A percentile compares a stretch with the other conserved stretches of the same genome.
phyloP scores from a whole-genome alignment of 257 asterid species.

The Orobanche coerulescens region DNA sequence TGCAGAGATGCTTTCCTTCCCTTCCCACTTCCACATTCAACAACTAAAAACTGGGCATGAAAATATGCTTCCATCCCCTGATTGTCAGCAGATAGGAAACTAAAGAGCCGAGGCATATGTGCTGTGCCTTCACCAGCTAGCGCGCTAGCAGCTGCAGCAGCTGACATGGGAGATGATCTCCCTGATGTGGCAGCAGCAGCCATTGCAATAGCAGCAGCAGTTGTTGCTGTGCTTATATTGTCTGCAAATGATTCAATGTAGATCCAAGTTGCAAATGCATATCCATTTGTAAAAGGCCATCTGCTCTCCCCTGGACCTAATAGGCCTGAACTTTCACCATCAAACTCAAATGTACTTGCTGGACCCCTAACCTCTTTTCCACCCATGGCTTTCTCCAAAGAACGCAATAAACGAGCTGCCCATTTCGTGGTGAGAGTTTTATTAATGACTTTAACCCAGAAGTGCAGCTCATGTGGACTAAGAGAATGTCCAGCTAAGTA shows the following conservation, averaged over 20 bases:
- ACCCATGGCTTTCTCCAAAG: conserved; percentile 91
- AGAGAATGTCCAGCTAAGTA: conserved; percentile 92
- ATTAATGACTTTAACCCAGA: conserved; percentile 71
- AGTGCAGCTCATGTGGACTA: conserved; percentile 65
- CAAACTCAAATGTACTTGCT: conserved; percentile 87
- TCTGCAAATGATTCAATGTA: conserved; percentile 97
- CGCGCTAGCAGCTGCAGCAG: conserved; percentile 99
- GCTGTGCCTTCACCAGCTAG: conserved; percentile 99
- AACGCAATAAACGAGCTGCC: conserved; percentile 70
- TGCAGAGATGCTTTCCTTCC: conserved; percentile 95
- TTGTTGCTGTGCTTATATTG: conserved; percentile 90
- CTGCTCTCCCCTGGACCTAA: conserved; percentile 96
- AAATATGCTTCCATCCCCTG: conserved; percentile 99
- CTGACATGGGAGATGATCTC: conserved; percentile 95
- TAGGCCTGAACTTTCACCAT: conserved; percentile 98
- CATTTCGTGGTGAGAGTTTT: conserved; percentile 59
- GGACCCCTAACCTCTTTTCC: conserved; percentile 96
- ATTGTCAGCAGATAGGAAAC: conserved; percentile 95
- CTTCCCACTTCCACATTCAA: conserved; percentile 94
- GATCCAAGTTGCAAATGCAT: conserved; percentile 94
- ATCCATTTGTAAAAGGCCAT: conserved; percentile 95
- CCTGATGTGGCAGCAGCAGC: conserved; percentile 99
- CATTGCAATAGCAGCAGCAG: conserved; percentile 99
- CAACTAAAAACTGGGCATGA: conserved; percentile 95
- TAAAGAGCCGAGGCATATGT: conserved; percentile 97